Percentiles rank a stretch among this genome's conserved stretches.
Conservation (phyloP, 768 basidiomycete species). For the Mycena haematopus region DNA sequence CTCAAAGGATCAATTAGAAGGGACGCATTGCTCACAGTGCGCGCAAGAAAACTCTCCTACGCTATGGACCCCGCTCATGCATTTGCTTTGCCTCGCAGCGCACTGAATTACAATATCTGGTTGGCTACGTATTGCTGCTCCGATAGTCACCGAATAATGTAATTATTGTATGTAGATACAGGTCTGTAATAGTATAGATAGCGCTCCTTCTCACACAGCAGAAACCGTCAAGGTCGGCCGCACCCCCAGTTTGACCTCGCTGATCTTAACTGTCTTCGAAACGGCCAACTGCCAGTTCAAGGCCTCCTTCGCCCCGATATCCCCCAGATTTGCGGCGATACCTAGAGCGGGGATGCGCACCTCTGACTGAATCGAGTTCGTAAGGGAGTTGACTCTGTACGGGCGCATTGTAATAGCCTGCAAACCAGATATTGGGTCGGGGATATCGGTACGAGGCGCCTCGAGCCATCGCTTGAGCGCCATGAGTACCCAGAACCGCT, state of each 20-base stretch:
- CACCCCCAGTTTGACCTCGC: slow-evolving; percentile 38
- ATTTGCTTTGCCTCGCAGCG: background rate
- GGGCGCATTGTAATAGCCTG: slow-evolving; percentile 29
- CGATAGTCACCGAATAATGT: background rate
- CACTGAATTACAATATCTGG: too few species aligned
- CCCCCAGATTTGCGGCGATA: slow-evolving; percentile 26
- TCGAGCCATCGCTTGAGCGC: slow-evolving; percentile 48
- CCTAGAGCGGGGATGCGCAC: slow-evolving; percentile 35
- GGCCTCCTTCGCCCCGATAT: background rate
- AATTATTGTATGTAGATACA: slow-evolving; percentile 4
- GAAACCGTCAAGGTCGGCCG: slow-evolving; percentile 23
- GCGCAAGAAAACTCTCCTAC: too few species aligned
- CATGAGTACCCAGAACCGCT: slow-evolving; percentile 42
- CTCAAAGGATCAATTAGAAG: too few species aligned
- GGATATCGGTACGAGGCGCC: slow-evolving; percentile 30
- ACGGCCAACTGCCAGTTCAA: slow-evolving; percentile 17
- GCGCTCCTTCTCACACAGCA: background rate
- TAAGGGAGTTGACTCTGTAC: slow-evolving; percentile 18
- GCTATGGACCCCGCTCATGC: too few species aligned
- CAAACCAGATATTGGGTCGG: slow-evolving; percentile 36
- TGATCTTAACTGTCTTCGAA: slow-evolving; percentile 35
- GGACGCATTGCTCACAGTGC: too few species aligned
- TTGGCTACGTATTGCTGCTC: too few species aligned
- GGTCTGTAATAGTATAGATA: slow-evolving; percentile 2
- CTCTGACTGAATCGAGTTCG: slow-evolving; percentile 21